phyloP scores from a whole-genome alignment of 768 basidiomycete genomes.

The Auricularia cornea region DNA sequence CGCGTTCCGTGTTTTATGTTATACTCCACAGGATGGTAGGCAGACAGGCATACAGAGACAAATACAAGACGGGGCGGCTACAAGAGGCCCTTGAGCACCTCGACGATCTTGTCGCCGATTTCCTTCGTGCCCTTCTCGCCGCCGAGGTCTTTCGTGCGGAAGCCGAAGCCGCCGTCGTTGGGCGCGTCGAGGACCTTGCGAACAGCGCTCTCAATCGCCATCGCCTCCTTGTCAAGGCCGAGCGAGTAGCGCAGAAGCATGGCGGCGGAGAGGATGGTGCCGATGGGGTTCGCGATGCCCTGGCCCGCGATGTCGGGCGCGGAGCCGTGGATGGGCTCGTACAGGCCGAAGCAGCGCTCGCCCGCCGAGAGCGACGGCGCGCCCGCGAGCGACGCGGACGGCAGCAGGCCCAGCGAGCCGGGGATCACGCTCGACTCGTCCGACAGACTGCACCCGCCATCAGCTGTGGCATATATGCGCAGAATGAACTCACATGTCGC shows the following conservation, averaged over 20 bases:
- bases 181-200: conserved; percentile 73
- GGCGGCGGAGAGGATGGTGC: conserved; percentile 89
- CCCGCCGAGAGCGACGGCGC: conserved; percentile 52
- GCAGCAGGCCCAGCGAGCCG: conserved; percentile 90
- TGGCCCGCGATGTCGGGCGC: conserved; percentile 94
- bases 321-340: conserved; percentile 95
- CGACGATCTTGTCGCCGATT: conserved; percentile 76
- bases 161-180: conserved; percentile 60
- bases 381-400: conserved; percentile 92
- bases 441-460: conserved; percentile 55
- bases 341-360: conserved; percentile 66
- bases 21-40: too few species aligned
- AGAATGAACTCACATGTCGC: conserved; percentile 73
- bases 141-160: conserved; percentile 82
- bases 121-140: conserved; percentile 68
- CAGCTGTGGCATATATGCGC: neutral
- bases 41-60: neutral
- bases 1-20: too few species aligned
- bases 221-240: conserved; percentile 76
- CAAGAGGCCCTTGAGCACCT: conserved; percentile 54
- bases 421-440: conserved; percentile 97
- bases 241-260: conserved; percentile 94
- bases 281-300: conserved; percentile 90
- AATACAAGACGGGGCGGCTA: conserved; percentile 13
- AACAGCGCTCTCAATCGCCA: conserved; percentile 84